phyloP scores from a whole-genome alignment of 345 rosid species.

The Aethionema arabicum region DNA sequence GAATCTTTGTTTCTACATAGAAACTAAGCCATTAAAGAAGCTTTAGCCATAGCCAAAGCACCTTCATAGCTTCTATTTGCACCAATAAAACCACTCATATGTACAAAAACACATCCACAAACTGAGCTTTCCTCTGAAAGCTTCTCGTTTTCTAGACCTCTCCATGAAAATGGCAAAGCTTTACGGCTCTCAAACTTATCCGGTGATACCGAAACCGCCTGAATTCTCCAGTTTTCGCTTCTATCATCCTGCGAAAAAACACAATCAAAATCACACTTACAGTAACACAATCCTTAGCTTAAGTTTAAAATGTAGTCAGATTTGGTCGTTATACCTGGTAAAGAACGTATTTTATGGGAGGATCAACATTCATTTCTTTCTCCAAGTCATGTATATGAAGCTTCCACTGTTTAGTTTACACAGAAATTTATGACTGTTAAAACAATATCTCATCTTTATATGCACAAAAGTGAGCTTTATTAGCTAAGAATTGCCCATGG shows the following conservation, averaged over 20 bases:
- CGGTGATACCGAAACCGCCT: slow-evolving; percentile 73
- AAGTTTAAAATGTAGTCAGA: slow-evolving; percentile 3
- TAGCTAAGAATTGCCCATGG: too few species aligned
- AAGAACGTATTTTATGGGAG: slow-evolving; percentile 70
- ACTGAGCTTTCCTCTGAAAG: slow-evolving; percentile 62
- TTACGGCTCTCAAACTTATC: slow-evolving; percentile 77
- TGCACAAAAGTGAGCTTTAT: too few species aligned
- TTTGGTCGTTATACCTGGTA: slow-evolving; percentile 47
- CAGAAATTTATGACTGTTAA: neutral
- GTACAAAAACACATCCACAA: slow-evolving; percentile 70
- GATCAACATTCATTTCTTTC: slow-evolving; percentile 69
- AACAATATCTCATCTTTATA: slow-evolving; percentile 2
- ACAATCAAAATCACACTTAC: neutral
- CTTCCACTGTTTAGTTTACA: slow-evolving; percentile 60
- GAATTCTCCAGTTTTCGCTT: slow-evolving; percentile 75
- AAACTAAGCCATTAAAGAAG: slow-evolving; percentile 33
- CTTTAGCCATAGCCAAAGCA: slow-evolving; percentile 70
- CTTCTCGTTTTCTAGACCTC: slow-evolving; percentile 66
- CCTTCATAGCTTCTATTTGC: slow-evolving; percentile 67
- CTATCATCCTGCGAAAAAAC: slow-evolving; percentile 74
- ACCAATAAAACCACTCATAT: slow-evolving; percentile 87
- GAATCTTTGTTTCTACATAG: neutral
- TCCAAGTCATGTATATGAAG: slow-evolving; percentile 81
- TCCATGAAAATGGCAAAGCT: slow-evolving; percentile 76
- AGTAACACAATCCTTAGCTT: slow-evolving; percentile 9